These are phyloP conservation scores for Artemisia argyi DNA, from an alignment of 129 eudicot species.

Conservation along the genomic window DNA sequence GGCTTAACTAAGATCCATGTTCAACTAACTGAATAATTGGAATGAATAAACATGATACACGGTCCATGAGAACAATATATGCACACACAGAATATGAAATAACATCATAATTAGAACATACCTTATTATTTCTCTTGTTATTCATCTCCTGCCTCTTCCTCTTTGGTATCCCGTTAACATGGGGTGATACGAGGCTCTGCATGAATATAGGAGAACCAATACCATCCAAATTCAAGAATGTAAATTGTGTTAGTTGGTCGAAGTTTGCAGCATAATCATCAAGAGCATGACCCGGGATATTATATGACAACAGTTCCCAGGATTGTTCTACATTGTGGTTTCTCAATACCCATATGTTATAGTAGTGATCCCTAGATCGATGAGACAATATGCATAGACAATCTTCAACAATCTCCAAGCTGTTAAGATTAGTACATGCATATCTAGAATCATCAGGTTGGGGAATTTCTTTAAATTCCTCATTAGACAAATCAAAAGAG, in stretches of 20 bases:
- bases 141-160: not conserved
- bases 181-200: no score
- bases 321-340: not conserved
- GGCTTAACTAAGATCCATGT: no score
- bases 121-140: not conserved
- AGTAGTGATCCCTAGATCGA: not conserved
- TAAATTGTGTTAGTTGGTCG: no score
- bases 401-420: not conserved
- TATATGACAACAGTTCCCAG: not conserved
- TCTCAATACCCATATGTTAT: not conserved
- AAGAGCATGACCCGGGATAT: no score
- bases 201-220: no score
- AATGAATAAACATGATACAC: no score
- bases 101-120: not conserved
- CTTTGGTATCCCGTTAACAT: not conserved
- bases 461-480: slow-evolving; percentile 3
- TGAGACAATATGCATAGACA: not conserved
- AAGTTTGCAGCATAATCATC: no score
- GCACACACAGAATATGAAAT: no score
- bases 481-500: not conserved
- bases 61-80: no score
- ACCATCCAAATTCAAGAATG: no score
- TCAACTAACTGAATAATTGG: no score
- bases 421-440: not conserved
- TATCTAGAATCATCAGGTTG: not conserved